phyloP scores from a whole-genome alignment of 176 grass and related monocot genomes.

The Musa acuminata region DNA sequence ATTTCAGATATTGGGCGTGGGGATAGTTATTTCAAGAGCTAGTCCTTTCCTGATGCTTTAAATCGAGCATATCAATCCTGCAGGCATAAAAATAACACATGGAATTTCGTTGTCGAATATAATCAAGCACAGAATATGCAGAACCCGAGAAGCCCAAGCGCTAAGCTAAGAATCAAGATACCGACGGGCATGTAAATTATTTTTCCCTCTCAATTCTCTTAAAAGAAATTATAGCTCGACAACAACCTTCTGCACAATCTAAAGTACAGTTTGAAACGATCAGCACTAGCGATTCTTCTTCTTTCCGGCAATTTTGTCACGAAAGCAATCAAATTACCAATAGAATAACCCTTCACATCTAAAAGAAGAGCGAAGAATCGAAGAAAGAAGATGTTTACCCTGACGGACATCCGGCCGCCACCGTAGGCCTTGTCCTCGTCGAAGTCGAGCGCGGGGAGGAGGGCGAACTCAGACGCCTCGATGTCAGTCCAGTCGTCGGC shows the following conservation, averaged over 20 bases:
- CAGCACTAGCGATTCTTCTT: not conserved
- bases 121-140: not conserved
- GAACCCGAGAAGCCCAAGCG: not conserved
- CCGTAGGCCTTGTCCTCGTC: slow-evolving; percentile 78
- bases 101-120: not conserved
- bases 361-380: not conserved
- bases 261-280: not conserved
- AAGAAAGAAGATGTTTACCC: slow-evolving; percentile 34
- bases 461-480: slow-evolving; percentile 62
- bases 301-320: not conserved
- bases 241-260: not conserved
- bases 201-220: not conserved
- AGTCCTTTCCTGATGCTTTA: not conserved
- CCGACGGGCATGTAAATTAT: not conserved
- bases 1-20: not conserved
- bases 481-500: slow-evolving; percentile 60
- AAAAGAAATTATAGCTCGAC: not conserved
- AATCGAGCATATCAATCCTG: not conserved
- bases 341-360: not conserved
- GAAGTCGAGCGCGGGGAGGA: slow-evolving; percentile 81
- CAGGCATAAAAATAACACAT: not conserved
- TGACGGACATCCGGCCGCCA: slow-evolving; percentile 60
- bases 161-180: not conserved
- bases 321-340: not conserved
- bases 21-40: not conserved